phyloP scores from a whole-genome alignment of 2,329 filamentous ascomycete genomes.

The Phialocephala sp. region DNA sequence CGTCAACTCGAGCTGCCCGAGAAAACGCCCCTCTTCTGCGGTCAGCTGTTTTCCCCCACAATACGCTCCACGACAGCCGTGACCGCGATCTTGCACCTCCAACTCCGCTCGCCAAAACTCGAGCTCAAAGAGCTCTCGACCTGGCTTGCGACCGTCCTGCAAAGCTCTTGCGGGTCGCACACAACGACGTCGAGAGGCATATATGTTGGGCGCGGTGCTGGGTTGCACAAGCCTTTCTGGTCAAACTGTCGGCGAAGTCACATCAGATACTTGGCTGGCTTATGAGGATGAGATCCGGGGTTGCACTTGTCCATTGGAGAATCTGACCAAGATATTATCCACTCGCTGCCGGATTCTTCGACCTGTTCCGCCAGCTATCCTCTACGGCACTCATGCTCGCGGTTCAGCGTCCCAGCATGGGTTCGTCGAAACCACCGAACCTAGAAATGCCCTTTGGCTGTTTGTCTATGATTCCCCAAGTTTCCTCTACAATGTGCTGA shows the following conservation, averaged over 20 bases:
- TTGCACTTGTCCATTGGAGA: slow-evolving; percentile 23
- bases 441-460: slow-evolving; percentile 69
- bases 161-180: slow-evolving; percentile 11
- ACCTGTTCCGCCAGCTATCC: slow-evolving; percentile 9
- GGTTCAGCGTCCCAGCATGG: slow-evolving; percentile 62
- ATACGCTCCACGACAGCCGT: neutral
- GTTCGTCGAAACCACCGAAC: slow-evolving; percentile 62
- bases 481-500: slow-evolving; percentile 23
- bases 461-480: slow-evolving; percentile 49
- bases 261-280: slow-evolving; percentile 9
- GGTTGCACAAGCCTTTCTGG: slow-evolving; percentile 12
- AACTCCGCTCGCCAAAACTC: slow-evolving; percentile 13
- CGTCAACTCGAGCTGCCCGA: neutral
- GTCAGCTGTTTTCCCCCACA: slow-evolving; percentile 17
- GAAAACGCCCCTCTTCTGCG: slow-evolving; percentile 7
- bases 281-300: slow-evolving; percentile 24
- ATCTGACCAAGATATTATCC: slow-evolving; percentile 20
- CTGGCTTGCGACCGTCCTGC: slow-evolving; percentile 9
- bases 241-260: slow-evolving; percentile 18
- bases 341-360: slow-evolving; percentile 3
- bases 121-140: slow-evolving; percentile 18
- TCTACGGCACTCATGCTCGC: slow-evolving; percentile 59
- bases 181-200: neutral
- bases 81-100: neutral
- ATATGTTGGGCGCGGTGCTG: slow-evolving; percentile 1